Evolutionary conservation across 2,329 filamentous ascomycete genomes (phyloP), one percentile per base, ranked within the genome.

Genomic region (Microdochium paspali): DNA sequence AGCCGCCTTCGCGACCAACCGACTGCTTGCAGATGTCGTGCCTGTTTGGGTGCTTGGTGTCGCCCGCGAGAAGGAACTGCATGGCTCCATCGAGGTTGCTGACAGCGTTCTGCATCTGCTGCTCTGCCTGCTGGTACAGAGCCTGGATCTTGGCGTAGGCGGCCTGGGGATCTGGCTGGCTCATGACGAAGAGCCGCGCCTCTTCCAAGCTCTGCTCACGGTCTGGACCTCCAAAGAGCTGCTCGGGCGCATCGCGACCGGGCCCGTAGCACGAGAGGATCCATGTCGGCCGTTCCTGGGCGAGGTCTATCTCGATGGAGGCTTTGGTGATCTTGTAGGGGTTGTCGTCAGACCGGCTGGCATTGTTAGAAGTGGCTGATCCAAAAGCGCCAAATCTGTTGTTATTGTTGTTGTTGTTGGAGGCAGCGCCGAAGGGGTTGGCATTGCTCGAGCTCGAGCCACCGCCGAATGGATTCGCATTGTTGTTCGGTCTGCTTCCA

Each of bases 121-220:
- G 72, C 51, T 82, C 70, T 3, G 85, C 80, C 51, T 81, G 79
- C 25, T 76, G 70, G 56, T 82, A 82, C 6, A 90, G 67, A 13
- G 68, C 69, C 46, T 77, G 71, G 46, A 84, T 77, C 58, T 84
- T 73, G 59, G 73, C 71, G 67, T 47, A 76, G 68, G 12, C 70
- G 66, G 48, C 82, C 85, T 61, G 59, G 28, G 51, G 56, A 44
- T 63, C 60, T 21, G 51, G 44, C 25, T 58, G 54, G 24, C 51
- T 58, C 57, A 82, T 71, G 59, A 91, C 90, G 60, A 89, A 84
- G 21, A 90, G 61, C 45, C 90, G 79, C 61, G 95, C 77, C 66
- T 97, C 91, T 63, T 97, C 91, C 35, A 86, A 85, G 58, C 89
- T 95, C 63, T 90, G 85, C 63, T 97, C 91, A 18, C 90, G 77